These are phyloP conservation scores for Ogataea henricii DNA, from an alignment of 805 yeast genomes.

Conservation along the genomic window DNA sequence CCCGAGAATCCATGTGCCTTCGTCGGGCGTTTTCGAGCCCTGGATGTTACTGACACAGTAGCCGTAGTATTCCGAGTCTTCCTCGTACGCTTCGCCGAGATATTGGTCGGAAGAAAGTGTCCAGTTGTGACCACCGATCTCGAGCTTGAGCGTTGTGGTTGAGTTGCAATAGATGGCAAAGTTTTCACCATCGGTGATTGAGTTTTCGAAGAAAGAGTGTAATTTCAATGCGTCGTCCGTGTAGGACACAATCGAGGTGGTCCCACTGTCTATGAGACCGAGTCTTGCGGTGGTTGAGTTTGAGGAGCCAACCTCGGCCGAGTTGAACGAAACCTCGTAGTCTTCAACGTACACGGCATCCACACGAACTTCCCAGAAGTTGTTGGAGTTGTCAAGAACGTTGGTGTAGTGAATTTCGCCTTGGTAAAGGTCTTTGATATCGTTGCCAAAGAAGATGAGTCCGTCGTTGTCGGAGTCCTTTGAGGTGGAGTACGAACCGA, in stretches of 20 bases:
- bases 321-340: slow-evolving; percentile 35
- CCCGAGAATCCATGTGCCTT: slow-evolving; percentile 61
- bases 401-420: slow-evolving; percentile 45
- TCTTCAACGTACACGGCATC: slow-evolving; percentile 40
- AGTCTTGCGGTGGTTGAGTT: slow-evolving; percentile 33
- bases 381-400: slow-evolving; percentile 33
- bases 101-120: slow-evolving; percentile 45
- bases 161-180: slow-evolving; percentile 62
- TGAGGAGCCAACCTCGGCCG: slow-evolving; percentile 21
- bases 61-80: slow-evolving; percentile 40
- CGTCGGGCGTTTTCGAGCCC: slow-evolving; percentile 46
- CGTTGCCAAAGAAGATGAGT: slow-evolving; percentile 45
- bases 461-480: slow-evolving; percentile 38
- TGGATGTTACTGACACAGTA: slow-evolving; percentile 67
- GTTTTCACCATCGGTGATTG: slow-evolving; percentile 61
- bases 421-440: slow-evolving; percentile 37
- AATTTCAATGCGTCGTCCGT: slow-evolving; percentile 52
- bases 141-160: slow-evolving; percentile 41
- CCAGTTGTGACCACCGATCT: slow-evolving; percentile 48
- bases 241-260: slow-evolving; percentile 61
- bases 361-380: slow-evolving; percentile 56
- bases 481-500: slow-evolving; percentile 37
- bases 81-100: slow-evolving; percentile 49
- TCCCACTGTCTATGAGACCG: slow-evolving; percentile 66
- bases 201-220: slow-evolving; percentile 52